phyloP scores from a whole-genome alignment of 2,329 filamentous ascomycete genomes.

The Aspergillus viridinutans region DNA sequence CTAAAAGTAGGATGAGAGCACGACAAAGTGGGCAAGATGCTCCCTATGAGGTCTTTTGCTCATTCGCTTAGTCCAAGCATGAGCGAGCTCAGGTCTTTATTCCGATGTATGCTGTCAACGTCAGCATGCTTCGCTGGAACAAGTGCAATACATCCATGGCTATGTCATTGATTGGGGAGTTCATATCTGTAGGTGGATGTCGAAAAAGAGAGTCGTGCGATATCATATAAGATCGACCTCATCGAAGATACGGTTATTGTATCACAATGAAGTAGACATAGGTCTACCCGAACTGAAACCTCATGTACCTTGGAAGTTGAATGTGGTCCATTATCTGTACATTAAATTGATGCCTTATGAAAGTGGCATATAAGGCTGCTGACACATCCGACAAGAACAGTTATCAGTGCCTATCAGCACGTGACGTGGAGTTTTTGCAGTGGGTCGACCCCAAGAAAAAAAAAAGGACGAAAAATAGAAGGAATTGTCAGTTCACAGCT shows the following conservation, averaged over 20 bases:
- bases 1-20: too few relatives aligned
- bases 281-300: background rate
- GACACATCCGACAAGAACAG: background rate
- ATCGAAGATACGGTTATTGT: background rate
- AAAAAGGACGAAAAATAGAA: slow-evolving; percentile 24
- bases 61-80: too few relatives aligned
- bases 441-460: slow-evolving; percentile 6
- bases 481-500: slow-evolving; percentile 19
- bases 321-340: background rate
- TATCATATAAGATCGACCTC: background rate
- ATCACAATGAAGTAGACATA: background rate
- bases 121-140: too few relatives aligned
- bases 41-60: too few relatives aligned
- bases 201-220: background rate
- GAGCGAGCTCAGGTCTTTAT: too few relatives aligned
- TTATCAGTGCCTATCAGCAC: slow-evolving; percentile 24
- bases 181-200: background rate
- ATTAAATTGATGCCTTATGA: slow-evolving; percentile 6
- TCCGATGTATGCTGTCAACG: too few relatives aligned
- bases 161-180: background rate
- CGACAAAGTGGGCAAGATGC: too few relatives aligned
- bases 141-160: background rate
- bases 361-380: slow-evolving; percentile 6
- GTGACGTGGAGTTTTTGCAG: slow-evolving; percentile 25
- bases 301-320: too few relatives aligned